Evolutionary conservation across 2,329 filamentous ascomycete species (phyloP).

Genomic region (Xylariaceae sp.): DNA sequence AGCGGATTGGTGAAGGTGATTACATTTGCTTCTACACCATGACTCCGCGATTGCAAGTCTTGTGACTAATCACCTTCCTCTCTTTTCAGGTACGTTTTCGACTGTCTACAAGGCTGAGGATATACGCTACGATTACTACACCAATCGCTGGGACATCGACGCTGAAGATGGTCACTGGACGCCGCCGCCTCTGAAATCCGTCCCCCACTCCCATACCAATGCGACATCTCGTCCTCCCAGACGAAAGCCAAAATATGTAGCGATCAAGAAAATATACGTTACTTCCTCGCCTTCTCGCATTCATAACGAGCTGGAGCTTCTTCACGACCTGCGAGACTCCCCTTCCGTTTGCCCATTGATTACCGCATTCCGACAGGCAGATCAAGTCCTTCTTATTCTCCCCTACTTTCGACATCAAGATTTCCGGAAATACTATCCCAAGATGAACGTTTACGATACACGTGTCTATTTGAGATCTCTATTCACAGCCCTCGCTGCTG

Average conservation of each 20-base stretch:
- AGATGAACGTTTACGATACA: conserved; percentile 86
- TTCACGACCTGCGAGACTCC: conserved; percentile 84
- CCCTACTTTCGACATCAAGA: conserved; percentile 96
- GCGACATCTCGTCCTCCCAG: conserved; percentile 46
- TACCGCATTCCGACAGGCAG: conserved; percentile 92
- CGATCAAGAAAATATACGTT: conserved; percentile 99
- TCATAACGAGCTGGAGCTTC: conserved; percentile 92
- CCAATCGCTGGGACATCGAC: conserved; percentile 86
- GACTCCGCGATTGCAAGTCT: too few relatives aligned
- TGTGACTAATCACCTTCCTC: conserved; percentile 3
- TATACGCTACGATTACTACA: conserved; percentile 79
- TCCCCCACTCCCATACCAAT: conserved; percentile 50
- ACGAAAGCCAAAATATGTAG: conserved; percentile 77
- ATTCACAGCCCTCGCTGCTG: conserved; percentile 82
- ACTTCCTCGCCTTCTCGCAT: conserved; percentile 94
- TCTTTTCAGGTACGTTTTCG: conserved; percentile 82
- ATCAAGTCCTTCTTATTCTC: conserved; percentile 93
- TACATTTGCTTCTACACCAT: too few relatives aligned
- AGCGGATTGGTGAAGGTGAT: conserved; percentile 92
- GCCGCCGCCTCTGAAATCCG: conserved; percentile 68
- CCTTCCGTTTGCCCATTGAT: conserved; percentile 92
- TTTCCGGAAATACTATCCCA: conserved; percentile 92
- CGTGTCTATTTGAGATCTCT: conserved; percentile 87
- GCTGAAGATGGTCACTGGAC: conserved; percentile 69
- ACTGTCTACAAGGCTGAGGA: conserved; percentile 99